Conservation (phyloP, 179 eudicot species). For the Actinidia arguta region DNA sequence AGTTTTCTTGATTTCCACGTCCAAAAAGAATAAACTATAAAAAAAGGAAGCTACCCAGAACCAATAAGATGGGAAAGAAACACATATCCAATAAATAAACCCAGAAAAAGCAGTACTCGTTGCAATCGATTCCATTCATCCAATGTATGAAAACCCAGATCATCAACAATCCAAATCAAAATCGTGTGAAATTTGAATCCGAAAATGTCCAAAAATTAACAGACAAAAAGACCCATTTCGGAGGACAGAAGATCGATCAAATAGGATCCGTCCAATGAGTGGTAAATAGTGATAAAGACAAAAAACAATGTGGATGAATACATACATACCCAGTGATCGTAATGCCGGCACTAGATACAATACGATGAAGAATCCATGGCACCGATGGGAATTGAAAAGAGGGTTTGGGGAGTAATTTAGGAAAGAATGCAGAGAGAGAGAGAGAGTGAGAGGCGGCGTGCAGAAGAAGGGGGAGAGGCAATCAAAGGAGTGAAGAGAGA, state of each 20-base stretch:
- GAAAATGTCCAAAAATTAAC: too few species aligned
- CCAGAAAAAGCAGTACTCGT: neutral
- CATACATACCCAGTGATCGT: constrained; percentile 24
- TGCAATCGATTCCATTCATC: constrained; percentile 6
- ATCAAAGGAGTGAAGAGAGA: neutral
- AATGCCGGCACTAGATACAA: constrained; percentile 14
- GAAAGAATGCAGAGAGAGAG: constrained; percentile 9
- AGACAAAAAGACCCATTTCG: too few species aligned
- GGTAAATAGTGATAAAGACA: neutral
- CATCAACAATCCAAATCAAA: neutral
- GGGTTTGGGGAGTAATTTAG: neutral
- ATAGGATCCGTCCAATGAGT: neutral
- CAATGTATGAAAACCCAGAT: constrained; percentile 22
- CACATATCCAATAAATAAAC: neutral
- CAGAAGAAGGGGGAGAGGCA: neutral
- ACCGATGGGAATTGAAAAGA: constrained; percentile 8
- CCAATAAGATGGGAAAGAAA: neutral
- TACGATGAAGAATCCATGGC: constrained; percentile 14
- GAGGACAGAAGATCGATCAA: neutral
- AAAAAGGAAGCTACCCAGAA: neutral
- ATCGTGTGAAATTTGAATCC: neutral
- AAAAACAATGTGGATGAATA: neutral
- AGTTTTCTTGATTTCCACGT: constrained; percentile 29
- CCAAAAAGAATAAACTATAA: neutral
- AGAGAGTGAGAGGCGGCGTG: constrained; percentile 18